Conservation (phyloP, 208 protist genomes). For the Crithidia fasciculata region DNA sequence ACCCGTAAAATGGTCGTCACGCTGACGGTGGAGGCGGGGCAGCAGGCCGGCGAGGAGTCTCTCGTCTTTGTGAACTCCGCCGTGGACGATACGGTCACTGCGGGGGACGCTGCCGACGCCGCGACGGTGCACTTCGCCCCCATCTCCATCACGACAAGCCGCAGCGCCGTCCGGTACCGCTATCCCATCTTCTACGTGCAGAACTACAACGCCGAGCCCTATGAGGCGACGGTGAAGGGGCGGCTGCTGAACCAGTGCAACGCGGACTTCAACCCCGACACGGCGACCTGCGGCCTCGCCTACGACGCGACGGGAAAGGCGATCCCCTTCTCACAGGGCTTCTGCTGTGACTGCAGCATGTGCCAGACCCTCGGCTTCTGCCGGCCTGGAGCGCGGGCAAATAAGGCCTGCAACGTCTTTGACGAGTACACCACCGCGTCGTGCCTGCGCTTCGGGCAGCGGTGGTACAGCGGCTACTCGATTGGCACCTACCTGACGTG, state of each 20-base stretch:
- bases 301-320: constrained; percentile 35
- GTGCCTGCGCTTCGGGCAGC: constrained; percentile 77
- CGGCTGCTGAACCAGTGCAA: constrained; percentile 64
- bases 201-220: constrained; percentile 88
- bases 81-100: constrained; percentile 48
- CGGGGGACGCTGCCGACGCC: constrained; percentile 14
- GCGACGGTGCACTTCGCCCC: constrained; percentile 57
- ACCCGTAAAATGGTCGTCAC: constrained; percentile 81
- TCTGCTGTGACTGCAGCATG: constrained; percentile 83
- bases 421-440: constrained; percentile 60
- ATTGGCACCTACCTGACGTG: constrained; percentile 58
- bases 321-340: constrained; percentile 86
- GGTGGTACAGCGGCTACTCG: constrained; percentile 88
- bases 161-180: constrained; percentile 69
- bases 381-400: constrained; percentile 49
- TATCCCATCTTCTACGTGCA: constrained; percentile 86
- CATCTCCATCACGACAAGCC: constrained; percentile 64
- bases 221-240: constrained; percentile 64
- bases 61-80: constrained; percentile 65
- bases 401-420: constrained; percentile 67
- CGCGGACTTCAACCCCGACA: constrained; percentile 41
- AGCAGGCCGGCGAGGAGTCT: constrained; percentile 65
- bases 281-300: constrained; percentile 78
- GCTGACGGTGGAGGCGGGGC: constrained; percentile 69
- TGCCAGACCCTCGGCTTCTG: constrained; percentile 77